These are phyloP conservation scores for Leavenworthia alabamica DNA, from an alignment of 345 rosid species.

Conservation along the genomic window DNA sequence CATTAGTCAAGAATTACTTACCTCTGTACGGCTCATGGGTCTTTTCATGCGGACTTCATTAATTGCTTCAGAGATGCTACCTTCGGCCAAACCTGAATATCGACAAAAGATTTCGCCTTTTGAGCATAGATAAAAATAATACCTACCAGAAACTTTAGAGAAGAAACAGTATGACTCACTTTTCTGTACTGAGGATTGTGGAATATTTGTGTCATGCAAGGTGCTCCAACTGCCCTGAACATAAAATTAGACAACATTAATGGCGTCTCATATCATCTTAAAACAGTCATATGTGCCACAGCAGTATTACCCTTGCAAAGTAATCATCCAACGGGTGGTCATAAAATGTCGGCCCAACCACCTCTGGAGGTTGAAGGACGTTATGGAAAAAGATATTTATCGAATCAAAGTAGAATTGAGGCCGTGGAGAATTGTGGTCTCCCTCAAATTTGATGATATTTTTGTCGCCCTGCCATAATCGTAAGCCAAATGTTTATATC, in stretches of 20 bases:
- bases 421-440: conserved; percentile 97
- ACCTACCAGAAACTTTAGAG: conserved; percentile 1
- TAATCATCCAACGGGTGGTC: conserved; percentile 57
- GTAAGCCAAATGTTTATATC: conserved; percentile 14
- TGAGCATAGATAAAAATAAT: conserved; percentile 2
- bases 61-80: conserved; percentile 48
- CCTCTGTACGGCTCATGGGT: conserved; percentile 89
- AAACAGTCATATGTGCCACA: not conserved
- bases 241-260: conserved; percentile 28
- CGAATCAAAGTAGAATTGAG: conserved; percentile 93
- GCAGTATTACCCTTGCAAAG: conserved; percentile 67
- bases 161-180: conserved; percentile 8
- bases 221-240: conserved; percentile 64
- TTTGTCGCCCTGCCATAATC: conserved; percentile 80
- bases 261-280: conserved; percentile 10
- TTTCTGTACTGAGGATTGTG: conserved; percentile 48
- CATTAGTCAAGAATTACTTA: conserved; percentile 30
- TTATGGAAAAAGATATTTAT: conserved; percentile 91
- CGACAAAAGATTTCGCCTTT: not conserved
- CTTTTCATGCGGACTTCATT: conserved; percentile 68
- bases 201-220: conserved; percentile 38
- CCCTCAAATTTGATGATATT: conserved; percentile 95
- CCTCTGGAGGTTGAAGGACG: conserved; percentile 88
- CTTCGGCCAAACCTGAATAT: conserved; percentile 41
- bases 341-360: conserved; percentile 48